Conservation (phyloP, 139 green algal genomes). For the Dunaliella sp. region DNA sequence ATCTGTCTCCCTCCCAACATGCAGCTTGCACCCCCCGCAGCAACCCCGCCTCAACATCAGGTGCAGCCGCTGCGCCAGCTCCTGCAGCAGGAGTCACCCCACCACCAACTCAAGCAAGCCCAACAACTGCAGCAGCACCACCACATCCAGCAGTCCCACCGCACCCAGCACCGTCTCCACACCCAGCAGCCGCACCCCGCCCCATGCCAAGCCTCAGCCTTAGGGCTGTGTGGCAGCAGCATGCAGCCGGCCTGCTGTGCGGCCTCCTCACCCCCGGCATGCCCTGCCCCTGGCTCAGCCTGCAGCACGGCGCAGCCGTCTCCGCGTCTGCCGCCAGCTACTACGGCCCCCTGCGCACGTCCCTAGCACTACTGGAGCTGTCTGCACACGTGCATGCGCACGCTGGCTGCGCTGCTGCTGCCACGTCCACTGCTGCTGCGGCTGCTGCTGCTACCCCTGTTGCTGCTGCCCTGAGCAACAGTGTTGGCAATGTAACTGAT, state of each 20-base stretch:
- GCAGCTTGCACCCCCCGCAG: background rate
- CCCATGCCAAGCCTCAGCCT: background rate
- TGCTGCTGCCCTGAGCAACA: too few relatives aligned
- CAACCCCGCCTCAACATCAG: background rate
- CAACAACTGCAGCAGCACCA: conserved; percentile 14
- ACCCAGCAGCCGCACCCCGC: too few relatives aligned
- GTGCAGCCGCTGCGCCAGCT: background rate
- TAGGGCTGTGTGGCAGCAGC: background rate
- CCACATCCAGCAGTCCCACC: background rate
- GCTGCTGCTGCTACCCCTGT: too few relatives aligned
- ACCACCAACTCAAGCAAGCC: conserved; percentile 10
- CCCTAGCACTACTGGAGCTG: background rate
- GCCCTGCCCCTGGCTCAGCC: background rate
- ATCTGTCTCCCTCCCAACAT: too few relatives aligned
- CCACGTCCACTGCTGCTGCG: too few relatives aligned
- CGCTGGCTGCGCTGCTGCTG: too few relatives aligned
- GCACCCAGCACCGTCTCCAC: too few relatives aligned
- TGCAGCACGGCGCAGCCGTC: background rate
- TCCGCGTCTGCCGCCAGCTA: background rate
- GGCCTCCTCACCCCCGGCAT: background rate
- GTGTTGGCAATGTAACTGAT: too few relatives aligned
- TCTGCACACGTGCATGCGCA: background rate
- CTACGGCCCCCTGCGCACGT: background rate
- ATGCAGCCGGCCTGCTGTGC: background rate
- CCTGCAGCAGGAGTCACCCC: too few relatives aligned